Percentiles rank a stretch among this genome's conserved stretches.
phyloP scores from a whole-genome alignment of 83 land plant genomes.

The Picea abies region DNA sequence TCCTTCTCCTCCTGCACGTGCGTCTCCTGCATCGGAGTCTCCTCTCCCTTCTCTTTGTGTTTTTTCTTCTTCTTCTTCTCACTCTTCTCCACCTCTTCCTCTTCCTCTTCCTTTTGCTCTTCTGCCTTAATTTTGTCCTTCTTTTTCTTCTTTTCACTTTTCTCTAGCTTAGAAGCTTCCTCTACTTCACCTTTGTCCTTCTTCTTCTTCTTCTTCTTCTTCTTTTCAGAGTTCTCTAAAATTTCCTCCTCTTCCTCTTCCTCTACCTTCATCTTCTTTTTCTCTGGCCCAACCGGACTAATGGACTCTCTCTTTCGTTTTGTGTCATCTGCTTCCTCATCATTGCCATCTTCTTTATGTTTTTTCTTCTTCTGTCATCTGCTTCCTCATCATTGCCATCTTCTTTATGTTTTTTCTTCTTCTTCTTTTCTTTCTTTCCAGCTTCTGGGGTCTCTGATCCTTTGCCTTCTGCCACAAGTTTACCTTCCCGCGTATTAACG shows the following conservation, averaged over 20 bases:
- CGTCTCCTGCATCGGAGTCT: background rate
- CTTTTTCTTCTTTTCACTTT: conserved; percentile 27
- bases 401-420: conserved; percentile 17
- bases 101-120: conserved; percentile 1
- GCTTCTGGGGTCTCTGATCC: background rate
- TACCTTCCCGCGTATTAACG: background rate
- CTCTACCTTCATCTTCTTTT: background rate
- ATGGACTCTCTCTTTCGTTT: background rate
- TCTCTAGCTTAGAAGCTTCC: conserved; percentile 5
- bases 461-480: background rate
- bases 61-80: conserved; percentile 43
- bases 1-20: conserved; percentile 7
- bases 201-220: conserved; percentile 13
- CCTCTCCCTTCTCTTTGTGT: conserved; percentile 22
- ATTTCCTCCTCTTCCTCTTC: background rate
- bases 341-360: conserved; percentile 4
- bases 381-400: background rate
- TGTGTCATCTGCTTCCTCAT: background rate
- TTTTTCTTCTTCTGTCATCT: conserved; percentile 15
- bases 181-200: conserved; percentile 5
- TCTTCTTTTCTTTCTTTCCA: conserved; percentile 6
- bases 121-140: conserved; percentile 18
- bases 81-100: conserved; percentile 15
- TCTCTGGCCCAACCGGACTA: background rate
- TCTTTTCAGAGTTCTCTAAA: conserved; percentile 15